Evolutionary conservation across 2,329 filamentous ascomycete genomes (phyloP), one percentile per base, ranked within the genome.

Genomic region (Epichloe coenophiala): DNA sequence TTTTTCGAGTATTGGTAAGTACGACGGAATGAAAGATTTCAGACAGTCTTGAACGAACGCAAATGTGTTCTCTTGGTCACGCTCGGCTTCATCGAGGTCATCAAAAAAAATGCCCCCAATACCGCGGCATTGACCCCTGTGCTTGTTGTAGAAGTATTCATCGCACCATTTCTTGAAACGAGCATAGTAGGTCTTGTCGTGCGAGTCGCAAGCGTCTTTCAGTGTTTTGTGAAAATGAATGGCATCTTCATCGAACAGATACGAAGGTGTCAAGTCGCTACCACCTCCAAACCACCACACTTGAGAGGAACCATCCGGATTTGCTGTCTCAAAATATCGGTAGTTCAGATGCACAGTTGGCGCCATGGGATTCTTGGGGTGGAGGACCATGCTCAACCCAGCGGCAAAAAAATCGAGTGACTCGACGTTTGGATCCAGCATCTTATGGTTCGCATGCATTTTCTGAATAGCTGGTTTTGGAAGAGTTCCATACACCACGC

Each of bases 241-340:
- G 38, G 88, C 91, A 66, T 98, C 93, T 66, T 98, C 93, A 59
- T 96, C 91, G 69, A 95, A 97, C 35, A 98, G 79, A 65, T 97
- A 98, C 39, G 78, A 82, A 0, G 93, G 93, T 12, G 93, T 98
- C 58, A 98, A 70, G 68, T 98, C 93, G 49, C 88, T 90, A 51
- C 93, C 93, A 47, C 93, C 93, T 56, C 93, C 93, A 61, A 95
- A 98, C 93, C 93, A 98, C 91, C 93, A 98, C 7, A 89, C 85
- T 56, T 91, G 88, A 48, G 76, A 83, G 57, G 76, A 85, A 42
- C 86, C 88, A 59, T 91, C 84, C 8, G 85, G 79, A 60, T 91
- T 86, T 54, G 87, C 86, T 1, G 93, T 98, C 73, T 98, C 93
- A 63, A 98, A 98, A 71, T 98, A 98, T 51, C 93, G 83, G 74